Evolutionary conservation across 768 basidiomycete genomes (phyloP).

Genomic region (Leucocoprinus sp.): DNA sequence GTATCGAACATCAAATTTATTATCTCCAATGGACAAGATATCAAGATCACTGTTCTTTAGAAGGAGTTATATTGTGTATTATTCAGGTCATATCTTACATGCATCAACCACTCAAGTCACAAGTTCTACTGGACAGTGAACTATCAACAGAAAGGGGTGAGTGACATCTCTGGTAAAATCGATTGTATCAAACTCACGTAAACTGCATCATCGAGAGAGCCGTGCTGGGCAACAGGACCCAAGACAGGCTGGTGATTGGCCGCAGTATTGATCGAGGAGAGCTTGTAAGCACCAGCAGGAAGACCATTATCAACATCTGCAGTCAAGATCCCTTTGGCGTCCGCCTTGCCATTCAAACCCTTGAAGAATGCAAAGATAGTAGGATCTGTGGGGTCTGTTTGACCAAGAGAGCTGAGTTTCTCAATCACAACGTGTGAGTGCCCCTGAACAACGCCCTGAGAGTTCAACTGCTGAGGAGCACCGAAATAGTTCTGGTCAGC

Average conservation of each 20-base stretch:
- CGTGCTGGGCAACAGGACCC: slow-evolving; percentile 53
- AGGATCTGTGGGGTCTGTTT: slow-evolving; percentile 41
- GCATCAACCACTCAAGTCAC: neutral
- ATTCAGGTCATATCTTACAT: neutral
- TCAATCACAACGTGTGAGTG: slow-evolving; percentile 58
- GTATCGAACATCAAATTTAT: too few relatives aligned
- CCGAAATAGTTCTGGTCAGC: slow-evolving; percentile 44
- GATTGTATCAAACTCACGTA: slow-evolving; percentile 33
- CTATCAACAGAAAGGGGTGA: slow-evolving; percentile 8
- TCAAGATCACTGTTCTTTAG: too few relatives aligned
- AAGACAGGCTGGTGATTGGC: slow-evolving; percentile 56
- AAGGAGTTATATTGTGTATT: too few relatives aligned
- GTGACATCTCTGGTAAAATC: neutral
- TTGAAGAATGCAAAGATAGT: slow-evolving; percentile 52
- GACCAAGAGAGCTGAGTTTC: slow-evolving; percentile 32
- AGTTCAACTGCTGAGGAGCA: slow-evolving; percentile 49
- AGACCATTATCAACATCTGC: slow-evolving; percentile 50
- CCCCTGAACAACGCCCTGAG: slow-evolving; percentile 42
- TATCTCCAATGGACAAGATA: too few relatives aligned
- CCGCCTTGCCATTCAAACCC: slow-evolving; percentile 31
- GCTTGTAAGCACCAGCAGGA: slow-evolving; percentile 48
- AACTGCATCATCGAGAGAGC: slow-evolving; percentile 46
- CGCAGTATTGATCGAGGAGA: slow-evolving; percentile 50
- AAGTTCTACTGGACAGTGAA: slow-evolving; percentile 21
- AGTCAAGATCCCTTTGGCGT: slow-evolving; percentile 40